Evolutionary conservation across 2,329 filamentous ascomycete species (phyloP), one percentile per base, ranked within the genome.

Genomic region (Zymoseptoria pseudotritici): DNA sequence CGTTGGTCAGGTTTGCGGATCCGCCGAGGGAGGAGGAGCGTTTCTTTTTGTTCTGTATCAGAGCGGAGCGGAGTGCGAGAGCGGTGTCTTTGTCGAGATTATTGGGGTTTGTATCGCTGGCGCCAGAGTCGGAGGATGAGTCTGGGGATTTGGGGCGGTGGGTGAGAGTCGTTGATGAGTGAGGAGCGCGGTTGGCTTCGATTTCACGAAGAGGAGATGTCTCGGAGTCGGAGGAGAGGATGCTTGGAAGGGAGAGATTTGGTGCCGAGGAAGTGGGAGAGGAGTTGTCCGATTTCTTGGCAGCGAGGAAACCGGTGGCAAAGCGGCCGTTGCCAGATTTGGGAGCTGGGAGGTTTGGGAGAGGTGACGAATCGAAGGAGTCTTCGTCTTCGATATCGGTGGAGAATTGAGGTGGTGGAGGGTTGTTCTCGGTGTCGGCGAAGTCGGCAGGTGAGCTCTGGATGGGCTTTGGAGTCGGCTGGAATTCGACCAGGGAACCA

Each of bases 401-500:
- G 82, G 72, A 29, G 79, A 63, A 61, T 21, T 59, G 58, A 8
- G 66, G 60, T 26, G 66, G 61, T 49, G 65, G 60, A 46, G 36
- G 36, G 20, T 53, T 56, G 19, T 51, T 56, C 24, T 61, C 54
- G 29, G 53, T 55, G 22, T 66, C 59, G 19, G 59, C 52, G 11
- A 9, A 49, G 42, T 56, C n/a, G 11, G 54, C 21, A 6, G 85
- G 83, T 0, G 84, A 83, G 2, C 79, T 79, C 17, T 83, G 79
- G 8, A 31, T 49, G 70, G 87, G 89, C 73, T 91, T 83, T 0
- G 94, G 93, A 2, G 93, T 97, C 76, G 91, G 90, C 70, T 93
- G 90, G 71, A 93, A 97, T 72, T 97, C 94, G 10, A 89, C 91
- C 58, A 97, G 78, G 0, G 67, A 59, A 29, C 87, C 86, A 22